Base-by-base conservation (phyloP, 176 grass and related monocot genomes). In the Carex kokanica region DNA sequence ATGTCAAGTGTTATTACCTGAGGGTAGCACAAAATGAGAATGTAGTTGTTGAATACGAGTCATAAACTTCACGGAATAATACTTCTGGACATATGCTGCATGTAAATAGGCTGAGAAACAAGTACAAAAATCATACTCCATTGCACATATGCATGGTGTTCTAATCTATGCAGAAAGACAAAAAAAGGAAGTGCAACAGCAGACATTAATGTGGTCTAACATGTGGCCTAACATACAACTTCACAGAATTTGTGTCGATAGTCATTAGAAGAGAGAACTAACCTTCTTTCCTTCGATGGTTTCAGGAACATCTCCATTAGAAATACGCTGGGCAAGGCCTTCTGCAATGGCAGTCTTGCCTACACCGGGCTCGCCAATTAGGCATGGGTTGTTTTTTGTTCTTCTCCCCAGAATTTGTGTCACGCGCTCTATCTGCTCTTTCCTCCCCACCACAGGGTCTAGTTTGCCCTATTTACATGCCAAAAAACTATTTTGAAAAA, bases 221-320 rank as follows among this genome's bases (percentile, higher is more conserved):
- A 27, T 27, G 27, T 27, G 27, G 27, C 2, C 27, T 27, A 34
- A 74, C 13, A 68, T 38, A 84, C 40, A 83, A 1, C 70, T 74
- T 74, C 20, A 74, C 43, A 74, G 69, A 27, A 75, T 15, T 6
- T 16, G 21, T 27, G 21, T 0, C 12, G 51, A 74, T 72, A 8
- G 52, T 14, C 9, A 14, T 9, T 53, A 36, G 29, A 25, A 36
- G 52, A 79, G 6, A 82, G 17, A 70, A 58, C 80, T 77, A 84
- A 98, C 95, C 91, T 95, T 95, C 85, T 99, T 99, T 85, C 96
- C 96, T 91, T 99, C 96, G 80, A 99, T 99, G 21, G 96, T 99
- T 89, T 99, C 96, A 34, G 96, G 96, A 85, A 99, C 93, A 29
- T 99, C 96, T 11, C 96, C 96, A 86, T 87, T 93, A 53, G 86